Base-by-base conservation (phyloP, 176 grass and related monocot species). In the Aegilops tauschii region DNA sequence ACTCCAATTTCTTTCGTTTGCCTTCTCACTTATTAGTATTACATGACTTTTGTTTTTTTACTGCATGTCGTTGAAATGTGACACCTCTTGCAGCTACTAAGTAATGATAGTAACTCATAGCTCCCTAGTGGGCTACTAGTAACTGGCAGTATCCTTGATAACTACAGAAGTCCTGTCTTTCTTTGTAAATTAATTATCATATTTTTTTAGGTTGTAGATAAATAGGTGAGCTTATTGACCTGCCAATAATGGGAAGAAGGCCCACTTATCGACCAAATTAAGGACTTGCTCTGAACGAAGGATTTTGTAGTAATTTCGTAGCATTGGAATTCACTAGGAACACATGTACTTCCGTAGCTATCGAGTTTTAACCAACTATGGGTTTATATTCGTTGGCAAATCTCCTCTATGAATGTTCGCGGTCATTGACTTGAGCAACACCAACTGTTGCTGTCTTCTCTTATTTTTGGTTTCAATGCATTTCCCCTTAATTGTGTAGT, bases 1-100 rank as follows among this genome's bases (percentile, higher is more conserved):
- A 77, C 74, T 77, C 17, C 27, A 8, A 50, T 50, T 50, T 73
- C 39, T 85, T 77, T 79, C 29, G 23, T 17, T 82, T 87, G 12
- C 32, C 52, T 58, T 20, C 74, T 77, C 25, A 12, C 44, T 76
- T 44, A 32, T 52, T 25, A 27, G 12, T 83, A 70, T 45, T 21
- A 10, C 21, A 61, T 71, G 20, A 11, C 39, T 8, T 63, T 11
- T 40, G 16, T 47, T 32, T 70, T 71, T 62, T 7, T 78, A 31
- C n/a, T 82, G 6, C 12, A 82, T 49, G 29, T 30, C 6, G 4
- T 69, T 69, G 13, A 58, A 70, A 59, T 30, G 37, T 14, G 4
- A 13, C 1, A n/a, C 28, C 23, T 81, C 50, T 40, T 76, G 20
- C 59, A 62, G 61, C 21, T 61, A 82, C 69, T 77, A 8, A 34